phyloP scores from a whole-genome alignment of 345 rosid species.

The Durio zibethinus region DNA sequence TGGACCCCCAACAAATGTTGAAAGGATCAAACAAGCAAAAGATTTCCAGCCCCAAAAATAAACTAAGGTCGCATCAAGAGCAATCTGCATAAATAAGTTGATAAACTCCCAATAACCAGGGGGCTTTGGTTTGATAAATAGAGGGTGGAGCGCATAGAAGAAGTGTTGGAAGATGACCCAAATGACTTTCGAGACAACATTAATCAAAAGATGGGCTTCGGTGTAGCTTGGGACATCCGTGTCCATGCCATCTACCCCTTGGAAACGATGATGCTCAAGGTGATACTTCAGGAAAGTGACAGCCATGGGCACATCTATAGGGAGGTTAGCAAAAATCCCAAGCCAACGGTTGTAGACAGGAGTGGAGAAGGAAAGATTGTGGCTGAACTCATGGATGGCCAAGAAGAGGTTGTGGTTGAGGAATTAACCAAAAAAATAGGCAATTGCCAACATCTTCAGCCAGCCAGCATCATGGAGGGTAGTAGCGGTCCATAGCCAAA shows the following conservation, averaged over 20 bases:
- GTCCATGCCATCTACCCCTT: constrained; percentile 80
- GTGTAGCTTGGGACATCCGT: constrained; percentile 73
- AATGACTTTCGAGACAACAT: constrained; percentile 53
- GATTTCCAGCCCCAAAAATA: constrained; percentile 69
- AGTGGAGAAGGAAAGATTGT: constrained; percentile 83
- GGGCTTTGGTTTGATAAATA: constrained; percentile 82
- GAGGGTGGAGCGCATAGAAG: constrained; percentile 77
- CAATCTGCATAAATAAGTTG: constrained; percentile 53
- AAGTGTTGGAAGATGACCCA: constrained; percentile 85
- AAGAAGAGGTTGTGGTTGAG: constrained; percentile 89
- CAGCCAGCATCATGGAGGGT: constrained; percentile 57
- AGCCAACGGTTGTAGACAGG: constrained; percentile 80
- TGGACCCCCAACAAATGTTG: constrained; percentile 90
- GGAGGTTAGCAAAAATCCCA: constrained; percentile 84
- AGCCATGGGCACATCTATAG: constrained; percentile 88
- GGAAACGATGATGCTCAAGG: constrained; percentile 88
- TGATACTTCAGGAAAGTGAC: constrained; percentile 88
- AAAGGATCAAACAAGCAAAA: constrained; percentile 65
- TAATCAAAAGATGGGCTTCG: constrained; percentile 62
- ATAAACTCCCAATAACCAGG: constrained; percentile 78
- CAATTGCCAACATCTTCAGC: constrained; percentile 58
- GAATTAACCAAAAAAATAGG: constrained; percentile 83
- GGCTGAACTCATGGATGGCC: constrained; percentile 90
- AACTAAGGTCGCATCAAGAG: constrained; percentile 52
- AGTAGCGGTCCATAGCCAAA: constrained; percentile 70